A percentile compares a stretch with the other conserved stretches of the same genome.
Conservation (phyloP, 2,329 filamentous ascomycete species). For the Pyrenophora seminiperda region DNA sequence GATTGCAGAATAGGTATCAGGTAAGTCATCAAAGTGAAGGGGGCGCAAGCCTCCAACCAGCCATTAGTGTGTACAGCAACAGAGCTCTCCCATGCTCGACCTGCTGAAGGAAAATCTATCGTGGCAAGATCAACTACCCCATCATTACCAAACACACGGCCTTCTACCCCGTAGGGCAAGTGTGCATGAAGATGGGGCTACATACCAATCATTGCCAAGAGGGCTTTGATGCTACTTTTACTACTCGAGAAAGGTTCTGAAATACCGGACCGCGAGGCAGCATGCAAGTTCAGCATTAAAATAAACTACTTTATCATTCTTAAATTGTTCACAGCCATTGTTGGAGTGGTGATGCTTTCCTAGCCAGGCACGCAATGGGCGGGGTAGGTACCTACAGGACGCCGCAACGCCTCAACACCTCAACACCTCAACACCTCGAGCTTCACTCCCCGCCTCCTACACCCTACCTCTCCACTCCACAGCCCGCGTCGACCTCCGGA, state of each 20-base stretch:
- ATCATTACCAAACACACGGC: constrained; percentile 71
- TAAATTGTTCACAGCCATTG: neutral
- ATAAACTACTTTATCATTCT: constrained; percentile 9
- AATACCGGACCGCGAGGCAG: constrained; percentile 1
- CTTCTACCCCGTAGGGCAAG: constrained; percentile 57
- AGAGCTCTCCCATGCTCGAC: constrained; percentile 62
- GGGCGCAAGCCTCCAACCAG: constrained; percentile 36
- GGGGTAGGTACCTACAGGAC: constrained; percentile 28
- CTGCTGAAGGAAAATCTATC: constrained; percentile 69
- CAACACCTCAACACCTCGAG: constrained; percentile 3
- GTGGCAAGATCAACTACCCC: constrained; percentile 65
- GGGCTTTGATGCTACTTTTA: constrained; percentile 4
- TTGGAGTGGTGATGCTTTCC: constrained; percentile 15
- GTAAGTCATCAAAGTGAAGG: constrained; percentile 20
- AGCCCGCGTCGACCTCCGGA: constrained; percentile 19
- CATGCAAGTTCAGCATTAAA: constrained; percentile 2
- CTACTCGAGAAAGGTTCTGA: constrained; percentile 1
- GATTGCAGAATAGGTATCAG: constrained; percentile 10
- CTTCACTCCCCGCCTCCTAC: constrained; percentile 1
- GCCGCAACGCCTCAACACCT: constrained; percentile 3
- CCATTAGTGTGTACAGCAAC: constrained; percentile 77
- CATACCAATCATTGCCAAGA: constrained; percentile 46
- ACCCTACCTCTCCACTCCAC: neutral
- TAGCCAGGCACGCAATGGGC: constrained; percentile 16
- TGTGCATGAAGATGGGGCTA: constrained; percentile 69